phyloP scores from a whole-genome alignment of 1,284 basidiomycete species.

The Melampsora occidentalis region DNA sequence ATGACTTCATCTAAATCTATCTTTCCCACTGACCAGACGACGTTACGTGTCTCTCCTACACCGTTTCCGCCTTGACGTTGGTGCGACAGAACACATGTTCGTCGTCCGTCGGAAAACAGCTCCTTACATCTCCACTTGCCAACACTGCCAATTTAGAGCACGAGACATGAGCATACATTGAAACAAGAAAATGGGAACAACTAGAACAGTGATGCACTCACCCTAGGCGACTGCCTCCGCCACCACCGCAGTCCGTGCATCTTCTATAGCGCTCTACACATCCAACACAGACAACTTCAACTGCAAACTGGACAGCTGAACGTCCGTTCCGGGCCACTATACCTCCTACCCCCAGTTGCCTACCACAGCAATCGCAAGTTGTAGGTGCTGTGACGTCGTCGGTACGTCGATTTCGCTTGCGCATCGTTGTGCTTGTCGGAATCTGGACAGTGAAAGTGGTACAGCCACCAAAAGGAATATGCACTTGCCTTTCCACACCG shows the following conservation, averaged over 20 bases:
- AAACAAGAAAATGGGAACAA: background rate
- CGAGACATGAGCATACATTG: background rate
- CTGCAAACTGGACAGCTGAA: conserved; percentile 43
- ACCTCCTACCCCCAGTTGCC: conserved; percentile 37
- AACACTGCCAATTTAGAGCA: conserved; percentile 52
- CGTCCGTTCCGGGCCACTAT: conserved; percentile 38
- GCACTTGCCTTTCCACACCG: background rate
- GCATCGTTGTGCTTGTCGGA: conserved; percentile 17
- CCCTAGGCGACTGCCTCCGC: conserved; percentile 39
- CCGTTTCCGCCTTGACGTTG: conserved; percentile 34
- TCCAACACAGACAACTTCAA: conserved; percentile 38
- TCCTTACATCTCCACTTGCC: conserved; percentile 58
- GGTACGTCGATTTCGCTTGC: conserved; percentile 39
- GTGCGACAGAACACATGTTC: conserved; percentile 57
- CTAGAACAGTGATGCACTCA: background rate
- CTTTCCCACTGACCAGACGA: conserved; percentile 30
- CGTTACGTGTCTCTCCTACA: conserved; percentile 17
- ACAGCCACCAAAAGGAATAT: conserved; percentile 28
- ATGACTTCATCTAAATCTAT: conserved; percentile 29
- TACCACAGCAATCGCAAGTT: conserved; percentile 39
- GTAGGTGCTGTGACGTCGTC: conserved; percentile 41
- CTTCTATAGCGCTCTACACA: conserved; percentile 31
- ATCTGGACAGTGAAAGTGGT: background rate
- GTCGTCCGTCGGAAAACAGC: conserved; percentile 56
- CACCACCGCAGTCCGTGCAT: conserved; percentile 42